Base-by-base conservation (phyloP, 306 rosid species). In the Echinosophora koreensis region DNA sequence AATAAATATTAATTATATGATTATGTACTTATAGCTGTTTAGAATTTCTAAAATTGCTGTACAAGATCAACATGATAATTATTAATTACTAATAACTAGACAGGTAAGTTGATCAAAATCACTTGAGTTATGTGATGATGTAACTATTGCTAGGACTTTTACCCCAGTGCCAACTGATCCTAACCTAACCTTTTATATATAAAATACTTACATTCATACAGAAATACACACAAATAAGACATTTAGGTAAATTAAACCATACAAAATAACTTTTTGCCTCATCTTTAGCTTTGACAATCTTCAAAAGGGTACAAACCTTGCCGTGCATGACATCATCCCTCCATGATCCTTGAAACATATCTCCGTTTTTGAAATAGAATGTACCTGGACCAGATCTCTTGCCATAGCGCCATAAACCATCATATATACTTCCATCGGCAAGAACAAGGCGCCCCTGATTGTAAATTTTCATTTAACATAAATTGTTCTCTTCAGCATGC, bases 311-410 rank as follows among this genome's bases (percentile, higher is more conserved):
- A 83, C 89, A 65, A 83, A 93, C 98, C 98, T 92, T 95, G 76
- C 98, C 98, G 17, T 95, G 97, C 90, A 95, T 92, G 58, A 85
- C 89, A 84, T 95, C 98, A 83, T 95, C 98, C 84, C 97, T 89
- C 98, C 98, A 95, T 12, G 91, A 89, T 74, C 98, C 98, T 79
- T 95, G 98, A 86, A 90, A 95, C 83, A 91, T 90, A 84, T 95
- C 97, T 68, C 98, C 97, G 15, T 95, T 95, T 67, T 78, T 86
- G 75, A 95, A 95, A 84, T 92, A 92, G 75, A 95, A 89, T 82
- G 93, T 88, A 54, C 98, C 98, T 12, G 74, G 71, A 62, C 98
- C 98, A 17, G 98, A 92, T 84, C 90, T 90, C 89, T 90, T 95
- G 46, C 98, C 98, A 78, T 81, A 86, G 77, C 77, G 97, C 97